Conservation (phyloP, 1,284 basidiomycete genomes). For the Malassezia arunalokei region DNA sequence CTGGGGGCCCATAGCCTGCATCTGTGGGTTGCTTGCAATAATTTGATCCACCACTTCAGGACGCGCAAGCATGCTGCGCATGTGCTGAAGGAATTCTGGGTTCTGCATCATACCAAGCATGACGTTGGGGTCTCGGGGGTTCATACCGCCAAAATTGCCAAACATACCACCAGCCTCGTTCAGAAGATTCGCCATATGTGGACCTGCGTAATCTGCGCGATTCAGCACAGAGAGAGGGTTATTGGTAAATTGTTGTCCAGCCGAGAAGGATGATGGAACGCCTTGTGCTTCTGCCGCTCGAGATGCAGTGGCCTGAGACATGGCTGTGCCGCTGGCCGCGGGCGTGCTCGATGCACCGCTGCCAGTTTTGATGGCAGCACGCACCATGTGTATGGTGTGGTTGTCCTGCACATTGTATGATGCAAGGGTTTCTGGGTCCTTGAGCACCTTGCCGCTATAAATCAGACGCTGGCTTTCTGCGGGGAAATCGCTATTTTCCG, state of each 20-base stretch:
- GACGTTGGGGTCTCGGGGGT: conserved; percentile 41
- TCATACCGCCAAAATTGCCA: conserved; percentile 34
- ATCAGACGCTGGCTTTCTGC: conserved; percentile 40
- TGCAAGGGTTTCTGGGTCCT: conserved; percentile 32
- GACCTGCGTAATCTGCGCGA: conserved; percentile 39
- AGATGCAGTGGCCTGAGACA: conserved; percentile 8
- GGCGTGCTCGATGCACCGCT: conserved; percentile 20
- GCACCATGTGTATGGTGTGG: conserved; percentile 42
- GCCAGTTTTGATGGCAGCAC: conserved; percentile 24
- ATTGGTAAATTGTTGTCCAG: conserved; percentile 41
- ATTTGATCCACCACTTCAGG: conserved; percentile 44
- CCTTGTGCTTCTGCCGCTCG: conserved; percentile 31
- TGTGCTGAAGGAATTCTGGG: conserved; percentile 35
- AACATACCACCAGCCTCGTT: conserved; percentile 34
- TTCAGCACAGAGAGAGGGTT: conserved; percentile 40
- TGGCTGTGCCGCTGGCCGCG: conserved; percentile 5
- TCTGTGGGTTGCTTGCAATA: conserved; percentile 38
- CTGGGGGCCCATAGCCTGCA: conserved; percentile 34
- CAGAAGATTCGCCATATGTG: conserved; percentile 39
- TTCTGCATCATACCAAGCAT: conserved; percentile 41
- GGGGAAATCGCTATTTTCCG: conserved; percentile 32
- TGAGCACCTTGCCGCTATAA: conserved; percentile 43
- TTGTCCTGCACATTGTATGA: conserved; percentile 39
- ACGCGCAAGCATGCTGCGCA: conserved; percentile 35
- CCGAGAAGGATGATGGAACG: conserved; percentile 37